Conservation (phyloP, 495 filamentous ascomycete genomes). For the Hypoxylon subgilvum region DNA sequence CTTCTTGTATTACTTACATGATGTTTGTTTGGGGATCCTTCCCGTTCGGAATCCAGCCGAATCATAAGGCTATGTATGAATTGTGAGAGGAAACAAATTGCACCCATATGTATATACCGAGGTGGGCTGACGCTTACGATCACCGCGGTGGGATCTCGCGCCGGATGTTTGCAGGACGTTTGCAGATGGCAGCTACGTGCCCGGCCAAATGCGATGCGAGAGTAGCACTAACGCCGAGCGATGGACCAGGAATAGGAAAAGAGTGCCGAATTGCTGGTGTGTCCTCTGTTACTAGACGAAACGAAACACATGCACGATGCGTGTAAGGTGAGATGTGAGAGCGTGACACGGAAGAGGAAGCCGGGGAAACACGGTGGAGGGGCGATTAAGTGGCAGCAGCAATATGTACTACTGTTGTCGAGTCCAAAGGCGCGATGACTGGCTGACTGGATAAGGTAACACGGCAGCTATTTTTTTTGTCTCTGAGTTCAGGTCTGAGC, state of each 20-base stretch:
- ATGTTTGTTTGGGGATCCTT: slow-evolving; percentile 18
- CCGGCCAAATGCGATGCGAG: background rate
- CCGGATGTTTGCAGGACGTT: background rate
- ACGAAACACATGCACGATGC: background rate
- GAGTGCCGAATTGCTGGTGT: background rate
- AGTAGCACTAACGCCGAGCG: background rate
- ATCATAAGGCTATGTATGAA: background rate
- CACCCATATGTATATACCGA: background rate
- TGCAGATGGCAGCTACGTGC: background rate
- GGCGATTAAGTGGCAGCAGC: too few relatives aligned
- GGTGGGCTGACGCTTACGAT: slow-evolving; percentile 22
- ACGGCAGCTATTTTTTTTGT: slow-evolving; percentile 1
- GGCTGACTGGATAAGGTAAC: background rate
- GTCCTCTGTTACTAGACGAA: background rate
- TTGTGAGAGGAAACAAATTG: too few relatives aligned
- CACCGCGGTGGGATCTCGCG: too few relatives aligned
- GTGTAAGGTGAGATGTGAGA: background rate
- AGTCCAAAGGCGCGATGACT: too few relatives aligned
- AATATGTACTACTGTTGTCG: too few relatives aligned
- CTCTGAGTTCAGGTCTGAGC: background rate
- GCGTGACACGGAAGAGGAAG: background rate
- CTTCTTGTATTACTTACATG: slow-evolving; percentile 7
- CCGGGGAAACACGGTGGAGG: background rate
- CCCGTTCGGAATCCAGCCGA: slow-evolving; percentile 16
- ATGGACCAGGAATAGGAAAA: slow-evolving; percentile 7